Base-by-base conservation (phyloP, 805 yeast genomes). In the Zygosaccharomyces lentus region DNA sequence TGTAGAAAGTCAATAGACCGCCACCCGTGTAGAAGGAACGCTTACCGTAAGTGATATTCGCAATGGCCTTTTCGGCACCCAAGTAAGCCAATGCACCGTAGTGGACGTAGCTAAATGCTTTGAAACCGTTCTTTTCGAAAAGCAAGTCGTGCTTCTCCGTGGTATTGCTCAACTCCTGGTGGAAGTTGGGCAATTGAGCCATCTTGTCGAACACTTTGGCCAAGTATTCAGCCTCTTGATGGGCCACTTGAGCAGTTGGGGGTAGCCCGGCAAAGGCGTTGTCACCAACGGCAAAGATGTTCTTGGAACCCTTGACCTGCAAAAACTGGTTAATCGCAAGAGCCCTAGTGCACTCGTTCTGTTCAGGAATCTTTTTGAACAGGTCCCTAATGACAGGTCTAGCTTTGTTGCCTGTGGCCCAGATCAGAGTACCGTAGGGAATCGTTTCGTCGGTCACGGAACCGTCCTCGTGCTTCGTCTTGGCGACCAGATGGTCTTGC, bases 371-470 rank as follows among this genome's bases (percentile, higher is more conserved):
- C 68, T 80, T 78, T 42, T 78, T 68, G 61, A 85, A 77, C 53
- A 90, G 74, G 57, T 80, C 78, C 48, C 82, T 74, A 42, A 84
- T 75, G 31, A 90, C 71, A 36, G 80, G 78, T 71, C 96, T 82
- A 49, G 88, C 87, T 53, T 88, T 86, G 71, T 89, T 89, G 72
- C 97, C 97, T 49, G 96, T 90, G 45, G 97, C 96, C 97, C 97
- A 90, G 55, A 90, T 91, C 58, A 90, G 78, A 61, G 89, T 76
- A 63, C 97, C 97, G 67, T 89, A 90, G 45, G 96, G 96, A 64
- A 90, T 75, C 24, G 55, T 64, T 37, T 64, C 64, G 59, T 69
- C 73, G 25, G 78, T 78, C 52, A 82, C 71, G 9, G 82, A 63
- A 15, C 96, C 96, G 57, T 87, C 88, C 30, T 80, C 77, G 31